phyloP scores from a whole-genome alignment of 306 rosid species.

The Biancaea sappan region DNA sequence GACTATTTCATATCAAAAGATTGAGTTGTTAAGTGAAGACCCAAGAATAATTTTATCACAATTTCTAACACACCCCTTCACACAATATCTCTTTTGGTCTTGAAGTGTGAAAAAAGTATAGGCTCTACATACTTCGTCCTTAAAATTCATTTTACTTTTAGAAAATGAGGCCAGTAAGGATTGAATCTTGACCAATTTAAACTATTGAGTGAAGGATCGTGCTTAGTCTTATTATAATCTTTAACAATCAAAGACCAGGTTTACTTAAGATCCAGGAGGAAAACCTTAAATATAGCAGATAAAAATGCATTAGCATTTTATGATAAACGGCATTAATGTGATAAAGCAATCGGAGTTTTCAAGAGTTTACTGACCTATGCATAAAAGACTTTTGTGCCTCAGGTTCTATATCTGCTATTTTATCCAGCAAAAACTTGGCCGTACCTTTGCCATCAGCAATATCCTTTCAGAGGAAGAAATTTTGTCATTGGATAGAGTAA shows the following conservation, averaged over 20 bases:
- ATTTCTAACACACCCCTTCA: too few species aligned
- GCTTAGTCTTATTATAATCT: background rate
- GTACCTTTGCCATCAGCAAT: conserved; percentile 76
- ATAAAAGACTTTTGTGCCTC: conserved; percentile 97
- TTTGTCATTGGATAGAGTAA: conserved; percentile 36
- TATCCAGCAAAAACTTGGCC: conserved; percentile 75
- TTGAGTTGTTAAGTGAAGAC: too few species aligned
- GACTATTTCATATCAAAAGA: too few species aligned
- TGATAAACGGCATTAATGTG: conserved; percentile 8
- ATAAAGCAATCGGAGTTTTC: conserved; percentile 18
- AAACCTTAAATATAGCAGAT: conserved; percentile 12
- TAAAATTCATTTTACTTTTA: too few species aligned
- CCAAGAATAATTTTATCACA: too few species aligned
- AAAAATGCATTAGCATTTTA: conserved; percentile 9
- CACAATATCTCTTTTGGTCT: background rate
- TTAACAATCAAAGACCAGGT: background rate
- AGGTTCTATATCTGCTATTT: conserved; percentile 72
- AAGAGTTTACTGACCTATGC: conserved; percentile 76
- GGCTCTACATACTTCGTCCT: background rate
- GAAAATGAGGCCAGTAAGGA: background rate
- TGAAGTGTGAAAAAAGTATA: background rate
- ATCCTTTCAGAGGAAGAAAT: conserved; percentile 55
- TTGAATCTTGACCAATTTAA: background rate
- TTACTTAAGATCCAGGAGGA: conserved; percentile 17
- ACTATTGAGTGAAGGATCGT: background rate